phyloP scores from a whole-genome alignment of 2,329 filamentous ascomycete genomes.

The Aspergillus novofumigatus region DNA sequence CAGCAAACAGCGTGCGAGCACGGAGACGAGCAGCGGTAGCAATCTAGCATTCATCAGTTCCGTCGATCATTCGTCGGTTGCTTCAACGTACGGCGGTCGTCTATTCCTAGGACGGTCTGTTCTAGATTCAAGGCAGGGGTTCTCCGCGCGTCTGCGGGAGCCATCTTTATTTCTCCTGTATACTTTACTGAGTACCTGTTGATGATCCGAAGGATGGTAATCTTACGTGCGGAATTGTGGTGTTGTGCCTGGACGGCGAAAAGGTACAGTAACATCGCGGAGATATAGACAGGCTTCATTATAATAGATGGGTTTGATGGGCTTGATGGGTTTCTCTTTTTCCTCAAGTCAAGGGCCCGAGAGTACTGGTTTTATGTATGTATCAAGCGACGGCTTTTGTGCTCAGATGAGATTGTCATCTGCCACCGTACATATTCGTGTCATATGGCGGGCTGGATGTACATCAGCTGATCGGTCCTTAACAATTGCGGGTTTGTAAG shows the following conservation, averaged over 20 bases:
- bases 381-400: neutral
- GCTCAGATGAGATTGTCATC: neutral
- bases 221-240: neutral
- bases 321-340: neutral
- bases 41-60: neutral
- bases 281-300: neutral
- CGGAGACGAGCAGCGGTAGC: slow-evolving; percentile 8
- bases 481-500: neutral
- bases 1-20: slow-evolving; percentile 11
- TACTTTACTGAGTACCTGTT: neutral
- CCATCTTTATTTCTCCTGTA: neutral
- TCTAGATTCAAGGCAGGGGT: neutral
- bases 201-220: neutral
- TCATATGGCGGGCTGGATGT: neutral
- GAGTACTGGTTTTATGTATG: neutral
- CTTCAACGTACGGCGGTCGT: neutral
- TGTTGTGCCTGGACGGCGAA: neutral
- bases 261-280: neutral
- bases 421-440: neutral
- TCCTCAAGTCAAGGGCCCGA: neutral
- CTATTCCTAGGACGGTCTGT: neutral
- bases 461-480: neutral
- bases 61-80: neutral
- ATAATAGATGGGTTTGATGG: neutral
- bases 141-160: neutral